A percentile compares a stretch with the other conserved stretches of the same genome.
Conservation (phyloP, 257 asterid species). For the Verbascum thapsus region DNA sequence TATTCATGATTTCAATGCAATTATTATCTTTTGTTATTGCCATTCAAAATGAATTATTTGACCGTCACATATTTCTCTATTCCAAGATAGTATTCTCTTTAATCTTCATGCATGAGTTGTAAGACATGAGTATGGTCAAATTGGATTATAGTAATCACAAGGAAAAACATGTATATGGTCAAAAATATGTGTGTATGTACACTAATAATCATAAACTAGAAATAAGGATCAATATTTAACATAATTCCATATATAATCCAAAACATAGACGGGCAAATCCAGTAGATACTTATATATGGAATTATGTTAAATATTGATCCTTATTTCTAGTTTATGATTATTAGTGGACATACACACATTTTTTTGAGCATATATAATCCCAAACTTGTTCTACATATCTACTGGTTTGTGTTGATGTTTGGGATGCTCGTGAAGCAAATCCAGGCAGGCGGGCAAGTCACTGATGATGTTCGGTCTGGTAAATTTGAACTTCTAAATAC, state of each 20-base stretch:
- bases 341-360: too few species aligned
- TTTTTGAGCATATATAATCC: too few species aligned
- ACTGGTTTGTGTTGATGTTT: conserved; percentile 87
- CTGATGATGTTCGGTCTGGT: conserved; percentile 97
- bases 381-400: conserved; percentile 86
- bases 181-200: too few species aligned
- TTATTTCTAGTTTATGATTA: too few species aligned
- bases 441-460: conserved; percentile 77
- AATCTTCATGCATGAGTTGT: not conserved
- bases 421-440: conserved; percentile 89
- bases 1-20: too few species aligned
- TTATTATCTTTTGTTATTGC: not conserved
- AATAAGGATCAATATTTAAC: too few species aligned
- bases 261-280: too few species aligned
- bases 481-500: conserved; percentile 23
- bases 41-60: not conserved
- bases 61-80: conserved; percentile 2
- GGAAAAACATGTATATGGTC: too few species aligned
- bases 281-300: too few species aligned
- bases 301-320: too few species aligned
- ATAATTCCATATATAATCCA: too few species aligned
- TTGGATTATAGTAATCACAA: conserved; percentile 22
- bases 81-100: not conserved
- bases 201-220: too few species aligned
- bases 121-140: conserved; percentile 8